phyloP scores from a whole-genome alignment of 2,329 filamentous ascomycete species.

The Colletotrichum abscissum region DNA sequence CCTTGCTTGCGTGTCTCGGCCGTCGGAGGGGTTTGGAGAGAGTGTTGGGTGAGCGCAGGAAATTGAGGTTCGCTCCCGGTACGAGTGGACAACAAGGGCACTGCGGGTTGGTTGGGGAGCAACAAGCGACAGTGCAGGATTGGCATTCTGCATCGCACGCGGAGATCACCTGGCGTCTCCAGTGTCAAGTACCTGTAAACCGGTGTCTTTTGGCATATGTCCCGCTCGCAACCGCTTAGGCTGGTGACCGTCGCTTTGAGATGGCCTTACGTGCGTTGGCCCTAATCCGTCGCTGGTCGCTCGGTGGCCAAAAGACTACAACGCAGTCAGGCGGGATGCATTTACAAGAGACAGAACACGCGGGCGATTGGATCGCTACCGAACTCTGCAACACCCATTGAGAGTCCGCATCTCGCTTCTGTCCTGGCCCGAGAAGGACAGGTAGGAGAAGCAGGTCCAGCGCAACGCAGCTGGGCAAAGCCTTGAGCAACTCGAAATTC shows the following conservation, averaged over 20 bases:
- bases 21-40: neutral
- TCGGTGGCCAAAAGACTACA: neutral
- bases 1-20: neutral
- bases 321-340: neutral
- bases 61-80: neutral
- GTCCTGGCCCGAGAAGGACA: neutral
- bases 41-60: neutral
- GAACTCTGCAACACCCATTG: neutral
- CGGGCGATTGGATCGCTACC: neutral
- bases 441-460: neutral
- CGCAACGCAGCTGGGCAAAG: constrained; percentile 35
- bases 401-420: neutral
- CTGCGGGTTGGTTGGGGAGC: neutral
- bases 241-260: neutral
- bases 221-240: neutral
- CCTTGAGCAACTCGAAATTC: neutral
- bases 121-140: neutral
- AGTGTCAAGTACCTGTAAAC: neutral
- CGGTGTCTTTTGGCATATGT: neutral
- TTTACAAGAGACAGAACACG: neutral
- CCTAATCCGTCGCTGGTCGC: neutral
- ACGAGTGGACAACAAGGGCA: neutral
- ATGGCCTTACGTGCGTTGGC: neutral
- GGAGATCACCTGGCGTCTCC: neutral
- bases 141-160: too few species aligned